Evolutionary conservation across 805 yeast genomes (phyloP).

Genomic region (Lipomyces yamanashiensis): DNA sequence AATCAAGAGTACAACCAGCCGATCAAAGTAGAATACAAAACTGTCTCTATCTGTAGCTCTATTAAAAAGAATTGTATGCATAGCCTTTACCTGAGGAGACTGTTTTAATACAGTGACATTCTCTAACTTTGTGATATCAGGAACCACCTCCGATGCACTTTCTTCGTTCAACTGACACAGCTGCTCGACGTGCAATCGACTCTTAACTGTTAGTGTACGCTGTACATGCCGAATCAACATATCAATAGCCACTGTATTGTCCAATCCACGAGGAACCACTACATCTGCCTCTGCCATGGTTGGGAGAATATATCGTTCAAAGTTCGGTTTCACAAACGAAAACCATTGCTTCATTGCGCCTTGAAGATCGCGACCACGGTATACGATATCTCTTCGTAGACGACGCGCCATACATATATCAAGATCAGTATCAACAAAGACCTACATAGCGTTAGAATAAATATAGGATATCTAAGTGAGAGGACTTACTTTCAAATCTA

Average conservation of each 20-base stretch:
- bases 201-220: constrained; percentile 68
- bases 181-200: constrained; percentile 67
- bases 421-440: constrained; percentile 88
- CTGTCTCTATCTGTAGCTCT: constrained; percentile 65
- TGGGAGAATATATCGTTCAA: constrained; percentile 73
- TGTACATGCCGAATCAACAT: constrained; percentile 79
- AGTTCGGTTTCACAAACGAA: constrained; percentile 87
- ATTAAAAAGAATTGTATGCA: constrained; percentile 71
- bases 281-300: constrained; percentile 82
- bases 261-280: constrained; percentile 88
- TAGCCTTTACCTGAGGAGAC: constrained; percentile 71
- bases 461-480: no score
- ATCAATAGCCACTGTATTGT: constrained; percentile 75
- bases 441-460: constrained; percentile 2
- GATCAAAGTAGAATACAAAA: constrained; percentile 83
- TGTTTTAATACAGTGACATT: constrained; percentile 45
- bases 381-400: constrained; percentile 80
- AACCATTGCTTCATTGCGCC: constrained; percentile 93
- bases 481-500: constrained; percentile 71
- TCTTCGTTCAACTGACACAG: constrained; percentile 50
- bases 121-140: constrained; percentile 16
- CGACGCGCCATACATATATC: constrained; percentile 92
- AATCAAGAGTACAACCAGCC: constrained; percentile 74
- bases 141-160: constrained; percentile 20
- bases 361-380: constrained; percentile 80